phyloP scores from a whole-genome alignment of 1,284 basidiomycete genomes.

The Ganoderma resinaceum region DNA sequence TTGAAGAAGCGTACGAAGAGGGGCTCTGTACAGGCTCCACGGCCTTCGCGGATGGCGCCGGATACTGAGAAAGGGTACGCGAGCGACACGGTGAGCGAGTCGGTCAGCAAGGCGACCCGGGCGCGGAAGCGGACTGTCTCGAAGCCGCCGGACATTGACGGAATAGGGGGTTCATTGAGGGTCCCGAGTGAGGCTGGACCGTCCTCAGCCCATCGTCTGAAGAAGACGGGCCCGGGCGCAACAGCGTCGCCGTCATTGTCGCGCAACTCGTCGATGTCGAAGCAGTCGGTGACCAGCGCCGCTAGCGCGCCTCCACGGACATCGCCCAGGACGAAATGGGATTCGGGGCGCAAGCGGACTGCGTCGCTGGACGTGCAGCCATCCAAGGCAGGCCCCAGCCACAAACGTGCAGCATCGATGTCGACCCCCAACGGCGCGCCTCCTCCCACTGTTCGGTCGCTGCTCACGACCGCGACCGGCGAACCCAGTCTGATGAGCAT shows the following conservation, averaged over 20 bases:
- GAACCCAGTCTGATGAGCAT: constrained; percentile 68
- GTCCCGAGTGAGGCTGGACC: constrained; percentile 4
- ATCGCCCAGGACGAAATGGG: constrained; percentile 14
- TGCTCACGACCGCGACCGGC: constrained; percentile 24
- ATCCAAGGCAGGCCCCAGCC: constrained; percentile 11
- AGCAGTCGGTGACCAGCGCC: constrained; percentile 35
- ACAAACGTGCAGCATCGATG: constrained; percentile 29
- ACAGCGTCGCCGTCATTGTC: constrained; percentile 34
- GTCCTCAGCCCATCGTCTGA: constrained; percentile 10
- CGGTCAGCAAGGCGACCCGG: constrained; percentile 29
- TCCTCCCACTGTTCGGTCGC: background rate
- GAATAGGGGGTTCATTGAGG: constrained; percentile 13
- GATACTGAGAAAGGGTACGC: constrained; percentile 36
- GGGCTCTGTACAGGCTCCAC: constrained; percentile 29
- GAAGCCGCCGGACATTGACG: constrained; percentile 21
- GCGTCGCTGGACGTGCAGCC: constrained; percentile 28
- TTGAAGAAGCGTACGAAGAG: constrained; percentile 38
- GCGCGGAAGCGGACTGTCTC: constrained; percentile 24
- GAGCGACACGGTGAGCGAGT: constrained; percentile 39
- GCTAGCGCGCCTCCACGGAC: constrained; percentile 33
- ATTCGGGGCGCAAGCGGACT: constrained; percentile 26
- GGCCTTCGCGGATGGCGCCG: constrained; percentile 23
- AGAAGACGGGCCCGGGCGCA: constrained; percentile 13
- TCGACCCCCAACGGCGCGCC: constrained; percentile 17
- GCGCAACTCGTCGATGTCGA: constrained; percentile 40